Evolutionary conservation across 108 stramenopile species (phyloP), one percentile per base, ranked within the genome.

Genomic region (Chaetoceros muelleri): DNA sequence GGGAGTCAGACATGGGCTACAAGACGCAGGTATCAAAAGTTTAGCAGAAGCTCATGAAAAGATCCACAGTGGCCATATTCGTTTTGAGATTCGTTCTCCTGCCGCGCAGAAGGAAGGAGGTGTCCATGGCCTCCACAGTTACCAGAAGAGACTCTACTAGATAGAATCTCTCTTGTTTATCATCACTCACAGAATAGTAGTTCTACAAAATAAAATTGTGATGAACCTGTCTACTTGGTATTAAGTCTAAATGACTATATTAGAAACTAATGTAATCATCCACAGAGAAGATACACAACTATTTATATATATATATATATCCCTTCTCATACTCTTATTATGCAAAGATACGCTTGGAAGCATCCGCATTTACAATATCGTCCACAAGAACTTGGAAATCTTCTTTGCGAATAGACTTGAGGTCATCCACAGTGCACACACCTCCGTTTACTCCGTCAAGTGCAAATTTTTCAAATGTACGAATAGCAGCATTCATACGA

Each of bases 51-150:
- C 77, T 20, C 72, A 78, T 59, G 80, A 85, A 61, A 78, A 71
- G 58, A 73, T 95, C 24, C 90, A 93, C 60, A 69, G 49, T 48
- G 87, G 92, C 20, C 63, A 72, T 27, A 60, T 90, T 53, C 78
- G 97, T 44, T 94, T 98, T 62, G 99, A 99, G 76, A 90, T 98
- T 53, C 95, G 99, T 31, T 96, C 96, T 24, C 95, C 98, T 7
- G 98, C 99, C 26, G 99, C 99, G n/a, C 98, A 99, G 71, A 79
- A 90, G 57, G 99, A 99, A 75, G 99, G 99, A 25, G 90, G 95
- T 21, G 96, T 99, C 26, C 99, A 99, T 71, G 90, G 93, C 51
- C 79, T 99, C 21, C 95, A 98, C 86, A 92, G 92, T 58, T 97
- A 95, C 69, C 87, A 93, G 52, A 96, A 97, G 71, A 79, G 94